These are phyloP conservation scores for Rhodotorula paludigena DNA, from an alignment of 768 basidiomycete species.

Conservation along the genomic window DNA sequence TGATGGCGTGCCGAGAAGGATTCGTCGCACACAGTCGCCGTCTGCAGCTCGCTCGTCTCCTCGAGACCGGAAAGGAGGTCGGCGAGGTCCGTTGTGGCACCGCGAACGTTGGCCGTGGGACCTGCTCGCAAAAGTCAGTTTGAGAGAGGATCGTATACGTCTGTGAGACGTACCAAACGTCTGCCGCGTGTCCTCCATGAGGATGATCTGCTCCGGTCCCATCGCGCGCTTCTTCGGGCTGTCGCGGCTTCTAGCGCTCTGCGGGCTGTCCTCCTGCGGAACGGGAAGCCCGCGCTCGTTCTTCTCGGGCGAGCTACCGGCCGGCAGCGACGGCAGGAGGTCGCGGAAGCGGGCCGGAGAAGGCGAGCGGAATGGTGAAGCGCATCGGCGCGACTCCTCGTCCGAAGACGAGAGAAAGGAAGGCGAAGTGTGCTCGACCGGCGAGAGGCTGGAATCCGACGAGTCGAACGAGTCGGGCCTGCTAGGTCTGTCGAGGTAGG, in stretches of 20 bases:
- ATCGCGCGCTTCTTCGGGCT: constrained; percentile 30
- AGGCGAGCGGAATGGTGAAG: constrained; percentile 19
- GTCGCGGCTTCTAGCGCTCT: background rate
- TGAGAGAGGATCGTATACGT: background rate
- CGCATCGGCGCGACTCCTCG: background rate
- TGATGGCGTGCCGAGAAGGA: background rate
- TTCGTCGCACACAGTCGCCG: background rate
- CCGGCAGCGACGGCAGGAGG: constrained; percentile 12
- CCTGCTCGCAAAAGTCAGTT: background rate
- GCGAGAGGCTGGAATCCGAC: background rate
- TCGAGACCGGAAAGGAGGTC: constrained; percentile 27
- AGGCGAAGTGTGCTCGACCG: background rate
- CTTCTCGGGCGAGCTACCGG: constrained; percentile 18
- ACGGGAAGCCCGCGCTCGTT: constrained; percentile 22
- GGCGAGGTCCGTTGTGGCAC: constrained; percentile 34
- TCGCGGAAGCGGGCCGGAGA: constrained; percentile 25
- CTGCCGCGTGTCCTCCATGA: constrained; percentile 13
- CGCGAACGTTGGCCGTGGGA: constrained; percentile 10
- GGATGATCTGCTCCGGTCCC: constrained; percentile 33
- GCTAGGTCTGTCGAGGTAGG: background rate
- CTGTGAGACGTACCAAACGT: background rate
- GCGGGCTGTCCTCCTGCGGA: constrained; percentile 1
- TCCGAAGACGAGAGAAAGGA: background rate
- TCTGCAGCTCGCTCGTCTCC: constrained; percentile 14
- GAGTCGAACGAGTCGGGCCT: constrained; percentile 5